Conservation (phyloP, 2,329 filamentous ascomycete species). For the Penicillium psychrosexuale region DNA sequence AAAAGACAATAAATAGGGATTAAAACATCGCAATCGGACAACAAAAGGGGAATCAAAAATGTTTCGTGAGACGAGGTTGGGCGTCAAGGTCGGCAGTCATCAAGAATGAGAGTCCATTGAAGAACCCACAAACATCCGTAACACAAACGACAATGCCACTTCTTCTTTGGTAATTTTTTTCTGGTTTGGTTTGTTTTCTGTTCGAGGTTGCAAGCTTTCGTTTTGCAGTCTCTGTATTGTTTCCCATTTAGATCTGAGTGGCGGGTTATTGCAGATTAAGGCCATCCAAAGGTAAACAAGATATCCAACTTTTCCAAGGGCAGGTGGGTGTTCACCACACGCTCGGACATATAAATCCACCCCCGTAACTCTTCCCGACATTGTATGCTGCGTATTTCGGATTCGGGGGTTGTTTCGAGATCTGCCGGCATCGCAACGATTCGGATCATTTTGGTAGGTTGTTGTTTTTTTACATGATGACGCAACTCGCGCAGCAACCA, state of each 20-base stretch:
- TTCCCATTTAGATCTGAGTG: neutral
- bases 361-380: neutral
- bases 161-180: conserved; percentile 19
- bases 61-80: conserved; percentile 39
- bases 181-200: conserved; percentile 10
- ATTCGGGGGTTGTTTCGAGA: neutral
- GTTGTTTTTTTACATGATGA: conserved; percentile 62
- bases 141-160: conserved; percentile 20
- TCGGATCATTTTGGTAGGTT: neutral
- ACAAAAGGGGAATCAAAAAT: conserved; percentile 42
- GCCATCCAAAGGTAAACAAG: conserved; percentile 2
- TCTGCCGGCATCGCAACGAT: neutral
- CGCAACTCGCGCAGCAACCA: conserved; percentile 82
- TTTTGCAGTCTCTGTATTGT: conserved; percentile 2
- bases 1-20: conserved; percentile 11
- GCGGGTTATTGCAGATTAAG: conserved; percentile 3
- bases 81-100: conserved; percentile 34
- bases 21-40: conserved; percentile 26
- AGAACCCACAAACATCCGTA: conserved; percentile 26
- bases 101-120: conserved; percentile 26
- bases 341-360: neutral
- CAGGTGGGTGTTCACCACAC: neutral
- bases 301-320: conserved; percentile 2
- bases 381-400: neutral
- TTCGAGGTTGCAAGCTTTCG: conserved; percentile 17